Evolutionary conservation across 108 stramenopile genomes (phyloP).

Genomic region (Epithemia pelagica): DNA sequence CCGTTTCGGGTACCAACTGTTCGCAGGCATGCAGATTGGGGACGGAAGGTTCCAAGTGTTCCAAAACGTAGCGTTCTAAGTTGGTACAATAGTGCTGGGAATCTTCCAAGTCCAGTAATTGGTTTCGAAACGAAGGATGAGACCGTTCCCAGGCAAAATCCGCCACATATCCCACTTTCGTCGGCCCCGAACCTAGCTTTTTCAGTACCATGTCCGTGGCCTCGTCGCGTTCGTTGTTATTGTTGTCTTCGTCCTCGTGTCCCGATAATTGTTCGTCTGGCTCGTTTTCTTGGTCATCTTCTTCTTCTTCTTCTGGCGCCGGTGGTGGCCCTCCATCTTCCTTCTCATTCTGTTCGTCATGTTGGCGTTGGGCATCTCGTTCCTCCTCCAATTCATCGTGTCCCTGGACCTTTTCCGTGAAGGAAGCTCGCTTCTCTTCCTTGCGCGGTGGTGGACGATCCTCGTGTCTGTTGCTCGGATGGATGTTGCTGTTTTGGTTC

Average conservation of each 20-base stretch:
- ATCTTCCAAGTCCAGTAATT: neutral
- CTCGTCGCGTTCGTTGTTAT: neutral
- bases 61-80: neutral
- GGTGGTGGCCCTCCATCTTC: neutral
- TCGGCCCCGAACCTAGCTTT: slow-evolving; percentile 31
- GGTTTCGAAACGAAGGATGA: slow-evolving; percentile 24
- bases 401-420: no score
- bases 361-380: neutral
- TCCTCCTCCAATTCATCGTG: neutral
- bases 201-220: slow-evolving; percentile 11
- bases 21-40: neutral
- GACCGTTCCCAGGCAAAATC: slow-evolving; percentile 31
- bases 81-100: neutral
- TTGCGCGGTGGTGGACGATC: neutral
- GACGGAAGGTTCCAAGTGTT: neutral
- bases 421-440: neutral
- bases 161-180: slow-evolving; percentile 26
- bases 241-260: neutral
- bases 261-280: neutral
- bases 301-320: neutral
- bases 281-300: neutral
- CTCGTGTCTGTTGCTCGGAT: neutral
- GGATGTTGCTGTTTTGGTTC: neutral
- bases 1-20: neutral
- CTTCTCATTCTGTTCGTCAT: neutral